Percentiles rank a stretch among this genome's conserved stretches.
Conservation (phyloP, 768 basidiomycete genomes). For the Pleurotus citrinopileatus region DNA sequence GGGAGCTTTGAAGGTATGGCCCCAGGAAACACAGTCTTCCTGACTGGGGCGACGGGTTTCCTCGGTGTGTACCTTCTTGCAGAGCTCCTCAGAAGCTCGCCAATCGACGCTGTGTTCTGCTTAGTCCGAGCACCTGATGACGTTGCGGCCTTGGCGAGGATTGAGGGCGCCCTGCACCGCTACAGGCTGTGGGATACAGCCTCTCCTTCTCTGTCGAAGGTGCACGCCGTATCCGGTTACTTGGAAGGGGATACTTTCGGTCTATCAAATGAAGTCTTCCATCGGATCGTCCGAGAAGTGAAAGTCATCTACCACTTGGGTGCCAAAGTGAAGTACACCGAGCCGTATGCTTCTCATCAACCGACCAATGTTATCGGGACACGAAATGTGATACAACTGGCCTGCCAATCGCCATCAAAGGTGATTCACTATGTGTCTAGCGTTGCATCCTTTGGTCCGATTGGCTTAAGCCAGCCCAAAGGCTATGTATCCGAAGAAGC, state of each 20-base stretch:
- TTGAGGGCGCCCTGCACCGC: background rate
- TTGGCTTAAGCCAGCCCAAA: constrained; percentile 1
- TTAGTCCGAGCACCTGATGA: background rate
- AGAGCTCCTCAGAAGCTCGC: background rate
- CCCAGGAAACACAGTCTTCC: background rate
- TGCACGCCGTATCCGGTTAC: background rate
- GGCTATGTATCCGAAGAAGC: constrained; percentile 2
- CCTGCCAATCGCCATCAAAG: background rate
- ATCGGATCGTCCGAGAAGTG: background rate
- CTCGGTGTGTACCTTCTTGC: constrained; percentile 3
- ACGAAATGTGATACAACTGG: constrained; percentile 1
- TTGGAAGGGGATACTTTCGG: background rate
- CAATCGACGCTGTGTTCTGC: background rate
- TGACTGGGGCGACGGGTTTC: constrained; percentile 10
- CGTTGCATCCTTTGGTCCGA: constrained; percentile 1
- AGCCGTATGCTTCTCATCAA: constrained; percentile 7
- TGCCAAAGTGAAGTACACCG: constrained; percentile 7
- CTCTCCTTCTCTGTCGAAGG: background rate
- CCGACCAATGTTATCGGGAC: constrained; percentile 8
- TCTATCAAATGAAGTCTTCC: background rate
- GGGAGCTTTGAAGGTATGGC: background rate
- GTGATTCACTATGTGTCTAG: constrained; percentile 7
- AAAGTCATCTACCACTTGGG: constrained; percentile 7
- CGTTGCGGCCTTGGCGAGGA: background rate
- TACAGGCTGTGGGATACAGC: background rate